phyloP scores from a whole-genome alignment of 1,139 yeast species.

The Candida pseudocylindracea region DNA sequence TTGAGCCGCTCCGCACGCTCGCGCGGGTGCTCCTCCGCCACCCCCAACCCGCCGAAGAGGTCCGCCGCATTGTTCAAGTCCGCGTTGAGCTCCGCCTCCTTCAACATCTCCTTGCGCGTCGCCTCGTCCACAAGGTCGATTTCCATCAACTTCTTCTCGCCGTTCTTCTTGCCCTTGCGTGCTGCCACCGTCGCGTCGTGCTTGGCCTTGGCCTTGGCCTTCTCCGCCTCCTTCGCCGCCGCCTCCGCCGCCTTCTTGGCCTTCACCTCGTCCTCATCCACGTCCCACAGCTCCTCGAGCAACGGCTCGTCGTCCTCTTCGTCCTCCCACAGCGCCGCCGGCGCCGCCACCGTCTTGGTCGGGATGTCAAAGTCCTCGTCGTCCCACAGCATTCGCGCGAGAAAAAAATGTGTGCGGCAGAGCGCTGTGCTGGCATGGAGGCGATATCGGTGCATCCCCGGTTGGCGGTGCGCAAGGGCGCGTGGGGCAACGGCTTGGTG shows the following conservation, averaged over 20 bases:
- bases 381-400: constrained; percentile 30
- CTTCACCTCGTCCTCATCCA: constrained; percentile 37
- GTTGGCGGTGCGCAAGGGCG: neutral
- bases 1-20: constrained; percentile 21
- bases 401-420: no score
- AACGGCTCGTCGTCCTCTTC: constrained; percentile 61
- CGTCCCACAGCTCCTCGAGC: constrained; percentile 64
- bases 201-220: constrained; percentile 13
- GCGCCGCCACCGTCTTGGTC: constrained; percentile 18
- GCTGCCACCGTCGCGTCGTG: constrained; percentile 4
- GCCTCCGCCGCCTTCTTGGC: constrained; percentile 15
- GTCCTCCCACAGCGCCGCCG: constrained; percentile 58
- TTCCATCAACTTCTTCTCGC: constrained; percentile 15
- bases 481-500: neutral
- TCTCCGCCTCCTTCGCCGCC: constrained; percentile 11
- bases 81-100: constrained; percentile 58
- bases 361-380: constrained; percentile 81
- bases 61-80: constrained; percentile 90
- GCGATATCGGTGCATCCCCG: neutral
- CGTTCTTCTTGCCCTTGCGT: constrained; percentile 6
- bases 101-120: constrained; percentile 51
- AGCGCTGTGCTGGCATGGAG: no score
- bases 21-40: constrained; percentile 46
- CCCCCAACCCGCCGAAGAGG: constrained; percentile 66
- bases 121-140: constrained; percentile 33